Evolutionary conservation across 176 grass and related monocot species (phyloP), one percentile per base, ranked within the genome.

Genomic region (Tuctoria greenei): DNA sequence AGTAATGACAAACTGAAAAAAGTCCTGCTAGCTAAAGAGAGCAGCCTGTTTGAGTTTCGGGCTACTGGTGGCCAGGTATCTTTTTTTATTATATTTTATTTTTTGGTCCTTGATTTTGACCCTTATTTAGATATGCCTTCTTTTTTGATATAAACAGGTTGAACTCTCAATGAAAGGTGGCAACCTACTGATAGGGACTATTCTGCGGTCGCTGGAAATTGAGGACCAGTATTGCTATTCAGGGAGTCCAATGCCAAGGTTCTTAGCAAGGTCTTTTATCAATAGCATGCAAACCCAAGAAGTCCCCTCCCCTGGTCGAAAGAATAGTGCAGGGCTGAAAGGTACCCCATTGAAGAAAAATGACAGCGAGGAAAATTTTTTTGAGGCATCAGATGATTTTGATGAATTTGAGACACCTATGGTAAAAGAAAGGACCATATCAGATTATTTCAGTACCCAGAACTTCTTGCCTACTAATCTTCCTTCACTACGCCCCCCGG

Each of bases 341-440:
- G 81, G 74, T 24, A 73, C 54, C 35, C 44, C 70, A 27, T 44
- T 97, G 63, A 91, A 84, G 58, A 93, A 97, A 80, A 87, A 17
- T 89, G 94, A 85, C 12, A 97, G 91, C 2, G 94, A 91, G 52
- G 93, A 96, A 66, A 87, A 42, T 7, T 97, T 91, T 91, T 97
- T 93, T 41, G 94, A 97, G 73, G 94, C 94, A 69, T 81, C 91
- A 12, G 94, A 97, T 83, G 86, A 93, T 84, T 89, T 97, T 84
- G 90, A 91, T 78, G 86, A 93, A 72, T 87, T 75, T 62, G 86
- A 87, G 67, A 87, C 81, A 45, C 86, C 93, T 82, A 61, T 82
- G 79, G 77, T 68, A 74, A 51, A 66, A 71, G 77, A 84, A 62
- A 87, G 81, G 73, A 91, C 81, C 45, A 84, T 69, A 74, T 87